Evolutionary conservation across 495 filamentous ascomycete genomes (phyloP), one percentile per base, ranked within the genome.

Genomic region (Trichodelitschia bisporula): DNA sequence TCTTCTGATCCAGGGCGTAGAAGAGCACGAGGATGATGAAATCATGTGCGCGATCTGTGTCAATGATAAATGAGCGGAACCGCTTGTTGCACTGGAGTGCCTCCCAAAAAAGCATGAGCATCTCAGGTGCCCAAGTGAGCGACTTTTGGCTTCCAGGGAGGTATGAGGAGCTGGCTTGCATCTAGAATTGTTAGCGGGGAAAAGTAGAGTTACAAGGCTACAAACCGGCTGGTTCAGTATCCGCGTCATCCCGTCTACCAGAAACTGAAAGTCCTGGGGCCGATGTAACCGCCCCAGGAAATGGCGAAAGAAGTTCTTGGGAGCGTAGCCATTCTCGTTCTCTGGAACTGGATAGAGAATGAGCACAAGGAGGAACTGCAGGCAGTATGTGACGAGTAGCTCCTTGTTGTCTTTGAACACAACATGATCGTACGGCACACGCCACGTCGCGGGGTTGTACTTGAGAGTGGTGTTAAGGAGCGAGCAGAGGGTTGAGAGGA

Each of bases 51-150:
- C 83, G 61, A 40, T 91, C 80, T 0, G 86, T 93, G 39, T 95
- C 86, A 37, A 93, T 82, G 44, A 99, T 84, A 51, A 91, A 99
- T 1, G 80, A 84, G 29, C 89, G 61, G 53, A 99, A 95, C 29
- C 89, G 65, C 54, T 90, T 95, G 51, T 99, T 99, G 60, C 84
- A 93, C 49, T 99, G 86, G 17, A 90, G 62, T 4, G 77, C 65
- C 53, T 99, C 86, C 86, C 86, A 99, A 48, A 93, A 99, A 2
- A 99, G 64, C 61, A 95, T 82, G 21, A 95, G 67, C 58, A 91
- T 92, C 50, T 99, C 86, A 4, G 89, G 82, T 2, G 82, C 78
- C 61, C 83, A 92, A 50, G 75, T 78, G 34, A 80, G 53, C 0
- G 72, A 64, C 33, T 68, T 64, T 40, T 90, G 77, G 28, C 72